These are phyloP conservation scores for Phlegmacium glaucopus DNA, from an alignment of 768 basidiomycete genomes.

Conservation along the genomic window DNA sequence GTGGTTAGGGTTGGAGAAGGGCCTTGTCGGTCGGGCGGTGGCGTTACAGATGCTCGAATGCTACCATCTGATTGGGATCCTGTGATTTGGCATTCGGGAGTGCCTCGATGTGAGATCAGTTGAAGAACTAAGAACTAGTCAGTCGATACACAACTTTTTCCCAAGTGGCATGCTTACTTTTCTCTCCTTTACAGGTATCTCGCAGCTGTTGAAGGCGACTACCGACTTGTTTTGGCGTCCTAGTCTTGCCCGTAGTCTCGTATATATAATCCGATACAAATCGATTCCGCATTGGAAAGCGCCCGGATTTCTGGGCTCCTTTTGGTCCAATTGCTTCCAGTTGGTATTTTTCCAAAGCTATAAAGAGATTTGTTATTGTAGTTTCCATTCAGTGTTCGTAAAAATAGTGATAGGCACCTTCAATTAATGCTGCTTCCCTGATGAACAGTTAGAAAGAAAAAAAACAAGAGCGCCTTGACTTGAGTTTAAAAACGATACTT, in stretches of 20 bases:
- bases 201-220: slow-evolving; percentile 75
- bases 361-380: not conserved
- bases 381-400: no score
- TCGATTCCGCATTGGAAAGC: slow-evolving; percentile 74
- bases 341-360: slow-evolving; percentile 63
- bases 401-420: not conserved
- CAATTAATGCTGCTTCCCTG: not conserved
- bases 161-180: slow-evolving; percentile 21
- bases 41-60: slow-evolving; percentile 16
- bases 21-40: slow-evolving; percentile 7
- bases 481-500: slow-evolving; percentile 6
- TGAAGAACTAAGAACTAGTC: slow-evolving; percentile 22
- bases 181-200: slow-evolving; percentile 56
- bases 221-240: slow-evolving; percentile 77
- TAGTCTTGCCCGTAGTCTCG: slow-evolving; percentile 56
- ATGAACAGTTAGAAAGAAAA: slow-evolving; percentile 19
- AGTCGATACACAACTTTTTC: no score
- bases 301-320: slow-evolving; percentile 59
- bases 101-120: slow-evolving; percentile 23
- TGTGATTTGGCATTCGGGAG: slow-evolving; percentile 9
- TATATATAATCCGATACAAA: slow-evolving; percentile 77
- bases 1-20: slow-evolving; percentile 2
- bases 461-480: slow-evolving; percentile 54
- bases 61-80: slow-evolving; percentile 15
- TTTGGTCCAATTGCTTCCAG: slow-evolving; percentile 52